phyloP scores from a whole-genome alignment of 306 rosid species.

The Begonia masoniana region DNA sequence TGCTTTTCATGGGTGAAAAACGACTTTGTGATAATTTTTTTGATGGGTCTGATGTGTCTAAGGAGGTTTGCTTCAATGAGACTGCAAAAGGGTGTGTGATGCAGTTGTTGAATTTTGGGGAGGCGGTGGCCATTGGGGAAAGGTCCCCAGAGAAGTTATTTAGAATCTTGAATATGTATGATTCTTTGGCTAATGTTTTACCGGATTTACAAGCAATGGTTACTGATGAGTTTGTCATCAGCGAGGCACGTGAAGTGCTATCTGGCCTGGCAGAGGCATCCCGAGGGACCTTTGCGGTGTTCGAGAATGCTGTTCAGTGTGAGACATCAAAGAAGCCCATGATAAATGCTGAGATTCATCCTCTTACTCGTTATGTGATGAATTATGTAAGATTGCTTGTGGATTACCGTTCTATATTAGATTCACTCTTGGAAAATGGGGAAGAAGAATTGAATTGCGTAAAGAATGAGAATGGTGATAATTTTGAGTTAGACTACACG shows the following conservation, averaged over 20 bases:
- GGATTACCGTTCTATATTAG: constrained; percentile 60
- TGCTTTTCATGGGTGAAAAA: constrained; percentile 61
- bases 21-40: constrained; percentile 64
- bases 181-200: constrained; percentile 47
- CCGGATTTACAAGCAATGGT: constrained; percentile 57
- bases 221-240: constrained; percentile 38
- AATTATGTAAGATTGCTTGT: constrained; percentile 82
- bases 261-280: constrained; percentile 66
- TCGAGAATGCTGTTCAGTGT: constrained; percentile 64
- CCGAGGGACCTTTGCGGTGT: constrained; percentile 70
- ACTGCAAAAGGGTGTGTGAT: constrained; percentile 73
- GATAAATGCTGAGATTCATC: constrained; percentile 77
- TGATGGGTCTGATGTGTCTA: constrained; percentile 41
- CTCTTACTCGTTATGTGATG: constrained; percentile 86
- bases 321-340: constrained; percentile 75
- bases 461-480: constrained; percentile 29
- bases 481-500: constrained; percentile 33
- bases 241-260: constrained; percentile 62
- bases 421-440: constrained; percentile 40
- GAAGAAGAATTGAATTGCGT: constrained; percentile 18
- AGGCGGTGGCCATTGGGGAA: constrained; percentile 64
- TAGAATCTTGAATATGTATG: constrained; percentile 89
- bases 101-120: constrained; percentile 85
- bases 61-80: constrained; percentile 67
- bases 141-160: constrained; percentile 88